A percentile compares a stretch with the other conserved stretches of the same genome.
Conservation (phyloP, 2,329 filamentous ascomycete species). For the Fusarium camptoceras region DNA sequence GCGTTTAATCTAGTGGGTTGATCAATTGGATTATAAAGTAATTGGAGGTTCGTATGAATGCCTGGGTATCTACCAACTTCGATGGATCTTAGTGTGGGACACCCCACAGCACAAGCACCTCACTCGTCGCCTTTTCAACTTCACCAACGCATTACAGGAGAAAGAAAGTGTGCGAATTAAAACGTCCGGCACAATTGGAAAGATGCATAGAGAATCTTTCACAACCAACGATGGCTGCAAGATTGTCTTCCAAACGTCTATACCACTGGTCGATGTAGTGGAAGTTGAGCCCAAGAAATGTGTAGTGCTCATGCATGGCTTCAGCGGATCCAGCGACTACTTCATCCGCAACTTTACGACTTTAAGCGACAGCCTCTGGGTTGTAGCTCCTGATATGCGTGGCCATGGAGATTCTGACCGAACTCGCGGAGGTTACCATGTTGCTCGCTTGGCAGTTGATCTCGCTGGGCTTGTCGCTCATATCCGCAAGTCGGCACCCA, state of each 20-base stretch:
- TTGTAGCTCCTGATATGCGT: slow-evolving; percentile 46
- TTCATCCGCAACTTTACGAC: slow-evolving; percentile 39
- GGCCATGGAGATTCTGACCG: slow-evolving; percentile 43
- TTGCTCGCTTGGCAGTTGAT: slow-evolving; percentile 44
- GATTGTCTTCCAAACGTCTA: slow-evolving; percentile 41
- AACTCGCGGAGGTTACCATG: slow-evolving; percentile 44
- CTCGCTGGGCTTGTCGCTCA: slow-evolving; percentile 37
- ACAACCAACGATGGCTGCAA: slow-evolving; percentile 43
- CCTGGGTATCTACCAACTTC: background rate
- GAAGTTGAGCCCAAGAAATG: slow-evolving; percentile 26
- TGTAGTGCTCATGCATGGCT: slow-evolving; percentile 46
- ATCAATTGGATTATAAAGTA: background rate
- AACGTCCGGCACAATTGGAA: background rate
- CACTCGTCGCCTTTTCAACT: background rate
- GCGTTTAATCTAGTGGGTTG: background rate
- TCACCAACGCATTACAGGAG: background rate
- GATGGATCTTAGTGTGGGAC: background rate
- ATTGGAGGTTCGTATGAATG: background rate
- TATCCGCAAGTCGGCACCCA: slow-evolving; percentile 33
- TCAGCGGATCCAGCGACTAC: slow-evolving; percentile 47
- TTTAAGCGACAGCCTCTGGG: slow-evolving; percentile 38
- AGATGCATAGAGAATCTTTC: slow-evolving; percentile 38
- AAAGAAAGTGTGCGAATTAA: background rate
- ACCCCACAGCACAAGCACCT: slow-evolving; percentile 7
- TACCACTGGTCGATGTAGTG: slow-evolving; percentile 26